Evolutionary conservation across 768 basidiomycete genomes (phyloP).

Genomic region (Saitozyma sp.): DNA sequence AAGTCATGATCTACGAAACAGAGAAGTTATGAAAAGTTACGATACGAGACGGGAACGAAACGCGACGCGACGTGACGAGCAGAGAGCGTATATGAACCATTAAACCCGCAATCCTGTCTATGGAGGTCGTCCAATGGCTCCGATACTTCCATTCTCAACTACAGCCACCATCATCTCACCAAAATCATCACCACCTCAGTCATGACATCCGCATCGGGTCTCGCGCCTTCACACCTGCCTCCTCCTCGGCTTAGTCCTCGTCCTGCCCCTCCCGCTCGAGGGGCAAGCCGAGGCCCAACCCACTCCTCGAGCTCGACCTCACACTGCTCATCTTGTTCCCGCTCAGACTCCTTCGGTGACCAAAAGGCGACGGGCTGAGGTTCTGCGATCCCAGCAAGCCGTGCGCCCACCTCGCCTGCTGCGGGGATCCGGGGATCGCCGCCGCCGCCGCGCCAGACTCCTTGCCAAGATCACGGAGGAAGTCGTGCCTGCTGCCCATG

Average conservation of each 20-base stretch:
- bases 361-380: constrained; percentile 35
- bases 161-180: too few species aligned
- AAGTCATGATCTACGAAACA: too few species aligned
- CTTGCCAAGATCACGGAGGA: constrained; percentile 12
- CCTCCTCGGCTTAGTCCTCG: not conserved
- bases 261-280: not conserved
- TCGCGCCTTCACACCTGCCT: too few species aligned
- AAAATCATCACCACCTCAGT: too few species aligned
- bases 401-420: constrained; percentile 25
- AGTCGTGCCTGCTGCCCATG: constrained; percentile 10
- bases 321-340: constrained; percentile 28
- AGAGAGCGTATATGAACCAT: too few species aligned
- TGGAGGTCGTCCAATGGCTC: too few species aligned
- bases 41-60: too few species aligned
- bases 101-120: too few species aligned
- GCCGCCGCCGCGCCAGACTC: not conserved
- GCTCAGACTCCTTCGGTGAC: constrained; percentile 25
- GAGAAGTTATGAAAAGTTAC: too few species aligned
- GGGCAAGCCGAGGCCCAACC: constrained; percentile 18
- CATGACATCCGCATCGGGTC: too few species aligned
- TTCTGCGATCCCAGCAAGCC: constrained; percentile 31
- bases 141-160: too few species aligned
- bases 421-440: constrained; percentile 2
- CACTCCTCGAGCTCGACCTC: constrained; percentile 23
- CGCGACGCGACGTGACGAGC: too few species aligned